A percentile compares a stretch with the other conserved stretches of the same genome.
Conservation (phyloP, 2,329 filamentous ascomycete genomes). For the Ophiostoma triangulosporum region DNA sequence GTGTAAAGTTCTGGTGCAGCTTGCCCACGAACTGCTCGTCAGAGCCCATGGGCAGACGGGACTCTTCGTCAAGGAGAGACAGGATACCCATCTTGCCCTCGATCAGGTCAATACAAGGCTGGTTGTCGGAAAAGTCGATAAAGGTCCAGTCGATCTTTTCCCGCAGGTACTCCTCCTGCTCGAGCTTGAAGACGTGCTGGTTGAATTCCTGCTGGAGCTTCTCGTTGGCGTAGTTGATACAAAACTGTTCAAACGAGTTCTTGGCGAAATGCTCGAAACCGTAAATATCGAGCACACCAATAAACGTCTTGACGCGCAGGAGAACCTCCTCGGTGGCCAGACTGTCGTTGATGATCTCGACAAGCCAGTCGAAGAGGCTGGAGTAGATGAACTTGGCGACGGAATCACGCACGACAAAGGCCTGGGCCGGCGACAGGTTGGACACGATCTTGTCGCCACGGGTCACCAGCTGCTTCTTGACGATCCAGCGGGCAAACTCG, state of each 20-base stretch:
- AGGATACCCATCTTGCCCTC: conserved; percentile 92
- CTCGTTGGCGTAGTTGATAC: conserved; percentile 99
- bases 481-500: conserved; percentile 93
- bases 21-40: conserved; percentile 96
- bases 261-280: conserved; percentile 99
- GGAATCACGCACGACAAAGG: conserved; percentile 86
- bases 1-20: conserved; percentile 82
- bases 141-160: conserved; percentile 99
- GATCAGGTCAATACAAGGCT: conserved; percentile 96
- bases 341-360: conserved; percentile 89
- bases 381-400: conserved; percentile 99
- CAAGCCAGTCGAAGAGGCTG: conserved; percentile 95
- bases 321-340: conserved; percentile 82
- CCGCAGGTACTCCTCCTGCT: conserved; percentile 92
- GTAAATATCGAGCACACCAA: conserved; percentile 98
- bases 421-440: conserved; percentile 86
- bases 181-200: conserved; percentile 96
- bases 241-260: conserved; percentile 99
- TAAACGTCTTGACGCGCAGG: conserved; percentile 73
- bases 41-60: conserved; percentile 87
- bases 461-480: conserved; percentile 96
- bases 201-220: conserved; percentile 99
- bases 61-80: conserved; percentile 89
- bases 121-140: conserved; percentile 98
- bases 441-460: conserved; percentile 96